Conservation (phyloP, 2,329 filamentous ascomycete species). For the Calonectria montana region DNA sequence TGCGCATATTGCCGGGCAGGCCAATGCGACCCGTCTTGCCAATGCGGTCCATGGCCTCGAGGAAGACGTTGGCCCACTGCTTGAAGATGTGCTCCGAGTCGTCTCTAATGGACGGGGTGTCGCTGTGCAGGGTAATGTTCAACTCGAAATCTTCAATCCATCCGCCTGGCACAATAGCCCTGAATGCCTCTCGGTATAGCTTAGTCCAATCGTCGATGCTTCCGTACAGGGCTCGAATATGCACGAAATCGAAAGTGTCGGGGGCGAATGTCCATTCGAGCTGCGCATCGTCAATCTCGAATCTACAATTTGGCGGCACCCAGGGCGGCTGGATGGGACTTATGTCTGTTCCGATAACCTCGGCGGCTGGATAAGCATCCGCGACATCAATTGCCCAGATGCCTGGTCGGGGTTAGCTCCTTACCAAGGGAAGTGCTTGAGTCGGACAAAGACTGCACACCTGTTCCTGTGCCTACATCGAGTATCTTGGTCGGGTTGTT, state of each 20-base stretch:
- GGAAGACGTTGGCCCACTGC: constrained; percentile 31
- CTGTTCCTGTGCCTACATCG: constrained; percentile 16
- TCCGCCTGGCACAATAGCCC: constrained; percentile 17
- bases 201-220: constrained; percentile 16
- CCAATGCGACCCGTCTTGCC: constrained; percentile 26
- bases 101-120: constrained; percentile 25
- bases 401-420: not conserved
- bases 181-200: constrained; percentile 13
- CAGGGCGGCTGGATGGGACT: constrained; percentile 1
- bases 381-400: constrained; percentile 19
- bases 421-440: too few relatives aligned
- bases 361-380: not conserved
- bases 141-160: constrained; percentile 35
- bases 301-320: constrained; percentile 11
- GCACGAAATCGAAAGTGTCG: constrained; percentile 9
- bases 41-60: constrained; percentile 26
- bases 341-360: constrained; percentile 10
- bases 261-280: constrained; percentile 1
- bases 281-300: constrained; percentile 15
- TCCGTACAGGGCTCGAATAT: constrained; percentile 15
- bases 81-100: constrained; percentile 33
- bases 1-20: constrained; percentile 25
- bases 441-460: not conserved
- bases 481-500: constrained; percentile 1
- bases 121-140: constrained; percentile 32